Conservation (phyloP, 2,329 filamentous ascomycete genomes). For the Sclerotinia borealis region DNA sequence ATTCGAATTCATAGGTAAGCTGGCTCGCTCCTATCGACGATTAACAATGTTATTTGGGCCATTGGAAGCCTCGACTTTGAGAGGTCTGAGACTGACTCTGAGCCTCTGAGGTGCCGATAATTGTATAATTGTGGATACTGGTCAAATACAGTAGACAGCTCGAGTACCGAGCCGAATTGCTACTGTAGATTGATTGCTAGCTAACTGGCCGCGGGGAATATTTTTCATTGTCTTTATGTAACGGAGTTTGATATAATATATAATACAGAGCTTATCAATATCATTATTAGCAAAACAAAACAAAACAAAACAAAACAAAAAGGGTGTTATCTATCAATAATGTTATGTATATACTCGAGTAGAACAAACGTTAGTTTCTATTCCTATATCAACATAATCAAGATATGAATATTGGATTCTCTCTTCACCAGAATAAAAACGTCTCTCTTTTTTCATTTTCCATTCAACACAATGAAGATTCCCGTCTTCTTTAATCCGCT, state of each 20-base stretch:
- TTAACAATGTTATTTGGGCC: too few species aligned
- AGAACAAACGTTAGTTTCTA: neutral
- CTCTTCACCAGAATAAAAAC: too few species aligned
- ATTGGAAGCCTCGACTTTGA: neutral
- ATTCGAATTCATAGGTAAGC: neutral
- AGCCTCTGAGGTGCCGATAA: neutral
- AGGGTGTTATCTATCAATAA: neutral
- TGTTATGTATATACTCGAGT: neutral
- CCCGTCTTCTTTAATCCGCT: neutral
- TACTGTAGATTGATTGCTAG: too few species aligned
- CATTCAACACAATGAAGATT: neutral
- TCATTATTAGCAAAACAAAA: neutral
- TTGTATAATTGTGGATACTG: neutral
- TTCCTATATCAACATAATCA: neutral
- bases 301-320: too few species aligned
- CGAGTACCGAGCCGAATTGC: neutral
- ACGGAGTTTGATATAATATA: neutral
- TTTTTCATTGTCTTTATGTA: neutral
- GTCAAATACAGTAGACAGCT: neutral
- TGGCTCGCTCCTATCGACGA: too few species aligned
- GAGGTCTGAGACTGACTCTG: too few species aligned
- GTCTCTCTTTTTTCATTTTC: too few species aligned
- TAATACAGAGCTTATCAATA: neutral
- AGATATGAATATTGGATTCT: too few species aligned
- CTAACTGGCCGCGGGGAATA: neutral